Evolutionary conservation across 176 grass and related monocot genomes (phyloP).

Genomic region (Metroxylon sagu): DNA sequence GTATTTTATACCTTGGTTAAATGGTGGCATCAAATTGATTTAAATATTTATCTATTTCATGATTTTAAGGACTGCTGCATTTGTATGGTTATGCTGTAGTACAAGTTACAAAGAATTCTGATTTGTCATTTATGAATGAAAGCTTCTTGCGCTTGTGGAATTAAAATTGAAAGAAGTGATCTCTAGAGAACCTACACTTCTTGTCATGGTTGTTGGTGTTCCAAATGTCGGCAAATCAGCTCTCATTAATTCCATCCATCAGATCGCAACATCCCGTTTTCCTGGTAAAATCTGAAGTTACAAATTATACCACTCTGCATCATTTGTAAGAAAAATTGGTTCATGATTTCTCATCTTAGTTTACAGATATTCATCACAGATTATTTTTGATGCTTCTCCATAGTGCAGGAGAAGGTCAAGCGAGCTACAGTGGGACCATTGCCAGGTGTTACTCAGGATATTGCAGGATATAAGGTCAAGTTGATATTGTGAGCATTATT

Average conservation of each 20-base stretch:
- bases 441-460: slow-evolving; percentile 95
- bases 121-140: slow-evolving; percentile 13
- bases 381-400: slow-evolving; percentile 10
- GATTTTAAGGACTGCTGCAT: slow-evolving; percentile 3
- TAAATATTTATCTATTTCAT: no score
- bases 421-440: slow-evolving; percentile 72
- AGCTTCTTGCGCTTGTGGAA: slow-evolving; percentile 77
- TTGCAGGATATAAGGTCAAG: slow-evolving; percentile 84
- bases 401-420: slow-evolving; percentile 78
- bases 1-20: no score
- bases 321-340: no score
- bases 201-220: slow-evolving; percentile 92
- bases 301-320: no score
- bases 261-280: slow-evolving; percentile 73
- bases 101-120: no score
- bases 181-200: slow-evolving; percentile 84
- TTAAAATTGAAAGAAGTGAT: slow-evolving; percentile 89
- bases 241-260: slow-evolving; percentile 87
- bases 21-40: no score
- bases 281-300: slow-evolving; percentile 42
- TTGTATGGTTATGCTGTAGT: background rate
- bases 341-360: no score
- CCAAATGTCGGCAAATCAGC: slow-evolving; percentile 96
- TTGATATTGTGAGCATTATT: no score
- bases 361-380: no score